Conservation (phyloP, 495 filamentous ascomycete genomes). For the Aspergillus affinis region DNA sequence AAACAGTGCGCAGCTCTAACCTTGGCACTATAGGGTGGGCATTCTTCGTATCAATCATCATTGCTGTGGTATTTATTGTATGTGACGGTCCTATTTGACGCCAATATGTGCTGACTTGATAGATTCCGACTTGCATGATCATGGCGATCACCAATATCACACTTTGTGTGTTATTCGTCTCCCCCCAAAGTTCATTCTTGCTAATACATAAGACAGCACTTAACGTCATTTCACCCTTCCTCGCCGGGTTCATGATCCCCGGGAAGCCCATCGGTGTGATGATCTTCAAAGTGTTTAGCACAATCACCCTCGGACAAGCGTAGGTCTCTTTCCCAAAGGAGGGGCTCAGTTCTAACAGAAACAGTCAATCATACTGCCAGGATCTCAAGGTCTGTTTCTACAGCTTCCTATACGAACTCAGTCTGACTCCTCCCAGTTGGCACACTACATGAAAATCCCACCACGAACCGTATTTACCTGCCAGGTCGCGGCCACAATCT, state of each 20-base stretch:
- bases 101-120: slow-evolving; percentile 18
- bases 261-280: slow-evolving; percentile 63
- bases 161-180: slow-evolving; percentile 16
- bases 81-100: not conserved
- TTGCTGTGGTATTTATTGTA: slow-evolving; percentile 38
- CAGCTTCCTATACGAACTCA: slow-evolving; percentile 2
- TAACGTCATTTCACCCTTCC: slow-evolving; percentile 62
- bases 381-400: not conserved
- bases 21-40: slow-evolving; percentile 46
- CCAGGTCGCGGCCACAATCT: slow-evolving; percentile 55
- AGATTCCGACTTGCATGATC: slow-evolving; percentile 54
- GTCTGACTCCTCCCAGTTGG: not conserved
- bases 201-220: slow-evolving; percentile 27
- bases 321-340: slow-evolving; percentile 52
- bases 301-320: slow-evolving; percentile 57
- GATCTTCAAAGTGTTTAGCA: slow-evolving; percentile 64
- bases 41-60: slow-evolving; percentile 51
- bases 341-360: slow-evolving; percentile 39
- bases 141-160: slow-evolving; percentile 54
- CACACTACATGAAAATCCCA: slow-evolving; percentile 67
- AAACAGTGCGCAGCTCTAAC: no score
- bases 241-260: slow-evolving; percentile 63
- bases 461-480: slow-evolving; percentile 58
- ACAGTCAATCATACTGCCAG: not conserved
- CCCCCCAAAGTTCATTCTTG: not conserved